Evolutionary conservation across 2,329 filamentous ascomycete species (phyloP).

Genomic region (Parastagonospora nodorum): DNA sequence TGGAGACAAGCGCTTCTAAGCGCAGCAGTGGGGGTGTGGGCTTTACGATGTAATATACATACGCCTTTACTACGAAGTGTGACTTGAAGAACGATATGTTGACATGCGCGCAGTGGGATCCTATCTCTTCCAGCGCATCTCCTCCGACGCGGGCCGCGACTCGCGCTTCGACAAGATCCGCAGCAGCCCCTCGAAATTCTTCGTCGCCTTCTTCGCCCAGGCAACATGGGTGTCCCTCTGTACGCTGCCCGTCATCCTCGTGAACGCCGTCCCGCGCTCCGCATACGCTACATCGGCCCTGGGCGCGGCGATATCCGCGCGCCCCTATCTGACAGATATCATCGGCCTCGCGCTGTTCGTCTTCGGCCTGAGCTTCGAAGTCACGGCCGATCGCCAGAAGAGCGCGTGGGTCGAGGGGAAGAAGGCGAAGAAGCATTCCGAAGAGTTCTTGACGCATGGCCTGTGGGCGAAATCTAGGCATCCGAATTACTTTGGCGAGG

Average conservation of each 20-base stretch:
- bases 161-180: slow-evolving; percentile 63
- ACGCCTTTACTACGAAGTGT: not conserved
- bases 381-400: slow-evolving; percentile 68
- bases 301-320: slow-evolving; percentile 49
- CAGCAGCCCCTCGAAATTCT: slow-evolving; percentile 58
- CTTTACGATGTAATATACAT: slow-evolving; percentile 57
- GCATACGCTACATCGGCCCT: slow-evolving; percentile 54
- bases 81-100: too few relatives aligned
- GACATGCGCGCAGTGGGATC: slow-evolving; percentile 58
- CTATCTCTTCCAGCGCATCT: slow-evolving; percentile 67
- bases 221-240: slow-evolving; percentile 72
- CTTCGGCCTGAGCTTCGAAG: slow-evolving; percentile 65
- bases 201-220: slow-evolving; percentile 63
- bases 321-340: slow-evolving; percentile 56
- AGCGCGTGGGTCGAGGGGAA: slow-evolving; percentile 64
- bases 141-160: slow-evolving; percentile 62
- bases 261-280: slow-evolving; percentile 65
- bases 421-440: slow-evolving; percentile 68
- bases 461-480: slow-evolving; percentile 66
- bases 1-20: slow-evolving; percentile 66
- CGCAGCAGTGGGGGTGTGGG: slow-evolving; percentile 65
- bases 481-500: slow-evolving; percentile 76
- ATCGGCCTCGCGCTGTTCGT: slow-evolving; percentile 63
- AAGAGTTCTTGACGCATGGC: slow-evolving; percentile 68
- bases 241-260: slow-evolving; percentile 66